Evolutionary conservation across 371 early-diverging fungal species (phyloP).

Genomic region (Sporodiniella umbellata): DNA sequence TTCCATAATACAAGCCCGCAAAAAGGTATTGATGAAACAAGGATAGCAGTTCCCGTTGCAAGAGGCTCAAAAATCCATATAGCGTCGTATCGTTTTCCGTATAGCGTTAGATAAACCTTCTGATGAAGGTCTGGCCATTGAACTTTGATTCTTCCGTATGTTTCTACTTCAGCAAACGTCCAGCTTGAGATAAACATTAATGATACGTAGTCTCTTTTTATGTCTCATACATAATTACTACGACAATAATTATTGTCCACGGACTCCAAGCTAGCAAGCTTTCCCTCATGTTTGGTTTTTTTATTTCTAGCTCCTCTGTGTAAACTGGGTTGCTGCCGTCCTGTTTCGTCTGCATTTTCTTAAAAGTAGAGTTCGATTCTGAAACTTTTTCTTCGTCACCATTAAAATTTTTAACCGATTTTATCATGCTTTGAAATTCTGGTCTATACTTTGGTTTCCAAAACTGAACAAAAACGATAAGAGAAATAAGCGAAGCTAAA

Average conservation of each 20-base stretch:
- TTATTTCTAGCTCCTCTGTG: constrained; percentile 9
- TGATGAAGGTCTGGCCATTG: constrained; percentile 42
- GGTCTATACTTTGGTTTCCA: constrained; percentile 46
- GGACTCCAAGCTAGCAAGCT: constrained; percentile 45
- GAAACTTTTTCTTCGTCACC: constrained; percentile 16
- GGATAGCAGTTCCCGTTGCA: constrained; percentile 49
- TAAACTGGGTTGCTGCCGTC: no score
- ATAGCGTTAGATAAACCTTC: constrained; percentile 41
- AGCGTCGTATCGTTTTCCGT: constrained; percentile 38
- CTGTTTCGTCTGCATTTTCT: not conserved
- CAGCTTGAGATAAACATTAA: constrained; percentile 29
- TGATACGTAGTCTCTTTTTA: not conserved
- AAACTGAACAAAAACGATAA: constrained; percentile 41
- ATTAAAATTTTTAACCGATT: no score
- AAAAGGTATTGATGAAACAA: constrained; percentile 31
- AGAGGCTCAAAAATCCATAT: constrained; percentile 49
- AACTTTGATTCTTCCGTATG: constrained; percentile 26
- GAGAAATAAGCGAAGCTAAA: constrained; percentile 31
- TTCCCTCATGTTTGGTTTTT: constrained; percentile 32
- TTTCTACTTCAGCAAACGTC: constrained; percentile 36
- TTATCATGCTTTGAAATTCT: no score
- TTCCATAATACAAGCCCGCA: constrained; percentile 28
- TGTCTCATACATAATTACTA: constrained; percentile 39
- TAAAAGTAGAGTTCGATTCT: not conserved
- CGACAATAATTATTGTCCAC: constrained; percentile 40